Evolutionary conservation across 352 stramenopile species (phyloP).

Genomic region (Phytophthora citricola): DNA sequence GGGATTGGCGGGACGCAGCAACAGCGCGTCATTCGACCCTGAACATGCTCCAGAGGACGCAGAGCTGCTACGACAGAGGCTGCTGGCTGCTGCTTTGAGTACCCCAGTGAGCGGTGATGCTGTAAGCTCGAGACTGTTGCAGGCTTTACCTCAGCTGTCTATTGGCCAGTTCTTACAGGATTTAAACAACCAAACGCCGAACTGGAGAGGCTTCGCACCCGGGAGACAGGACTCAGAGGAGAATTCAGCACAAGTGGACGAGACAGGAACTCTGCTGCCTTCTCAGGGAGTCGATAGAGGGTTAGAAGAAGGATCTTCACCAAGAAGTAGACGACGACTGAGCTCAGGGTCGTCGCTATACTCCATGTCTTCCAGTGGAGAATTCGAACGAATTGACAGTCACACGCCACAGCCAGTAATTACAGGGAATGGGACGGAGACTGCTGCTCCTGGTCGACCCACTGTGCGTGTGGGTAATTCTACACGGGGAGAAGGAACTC

Average conservation of each 20-base stretch:
- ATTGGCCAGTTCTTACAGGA: conserved; percentile 45
- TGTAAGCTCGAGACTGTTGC: conserved; percentile 40
- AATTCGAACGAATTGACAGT: conserved; percentile 24
- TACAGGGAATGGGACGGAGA: conserved; percentile 4
- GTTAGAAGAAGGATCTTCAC: conserved; percentile 7
- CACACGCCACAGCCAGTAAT: not conserved
- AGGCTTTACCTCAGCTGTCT: conserved; percentile 40
- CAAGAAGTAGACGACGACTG: conserved; percentile 23
- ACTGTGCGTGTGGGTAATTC: conserved; percentile 4
- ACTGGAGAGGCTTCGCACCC: conserved; percentile 25
- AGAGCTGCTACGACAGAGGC: conserved; percentile 18
- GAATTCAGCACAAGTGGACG: conserved; percentile 12
- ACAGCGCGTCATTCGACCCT: conserved; percentile 23
- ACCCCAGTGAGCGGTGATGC: conserved; percentile 33
- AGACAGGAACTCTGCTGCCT: conserved; percentile 19
- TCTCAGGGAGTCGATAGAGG: conserved; percentile 1
- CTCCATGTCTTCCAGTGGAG: conserved; percentile 25
- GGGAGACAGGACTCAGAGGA: conserved; percentile 18
- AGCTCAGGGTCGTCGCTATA: conserved; percentile 30
- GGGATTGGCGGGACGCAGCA: conserved; percentile 14
- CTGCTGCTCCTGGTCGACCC: not conserved
- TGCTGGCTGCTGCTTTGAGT: conserved; percentile 24
- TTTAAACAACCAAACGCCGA: conserved; percentile 33
- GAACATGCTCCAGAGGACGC: conserved; percentile 20
- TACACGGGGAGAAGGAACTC: conserved; percentile 24